Conservation (phyloP, 768 basidiomycete species). For the Lactarius deliciosus region DNA sequence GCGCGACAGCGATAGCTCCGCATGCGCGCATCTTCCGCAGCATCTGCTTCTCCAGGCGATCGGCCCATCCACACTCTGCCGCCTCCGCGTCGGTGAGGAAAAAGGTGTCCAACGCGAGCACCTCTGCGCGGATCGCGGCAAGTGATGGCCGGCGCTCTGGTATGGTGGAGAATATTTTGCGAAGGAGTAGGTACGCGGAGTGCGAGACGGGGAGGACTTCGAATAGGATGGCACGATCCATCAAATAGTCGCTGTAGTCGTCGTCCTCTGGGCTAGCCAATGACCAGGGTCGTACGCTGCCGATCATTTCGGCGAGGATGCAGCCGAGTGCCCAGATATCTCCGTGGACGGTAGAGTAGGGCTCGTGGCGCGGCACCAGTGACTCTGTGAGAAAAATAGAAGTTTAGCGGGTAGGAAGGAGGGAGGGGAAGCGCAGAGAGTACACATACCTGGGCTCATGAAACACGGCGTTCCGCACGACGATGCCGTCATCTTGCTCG, state of each 20-base stretch:
- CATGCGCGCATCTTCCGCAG: background rate
- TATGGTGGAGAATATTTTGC: conserved; percentile 63
- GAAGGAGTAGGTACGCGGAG: conserved; percentile 46
- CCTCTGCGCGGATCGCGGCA: conserved; percentile 53
- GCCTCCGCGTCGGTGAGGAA: conserved; percentile 52
- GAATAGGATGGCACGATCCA: conserved; percentile 3
- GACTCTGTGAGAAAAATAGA: background rate
- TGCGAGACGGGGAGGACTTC: conserved; percentile 34
- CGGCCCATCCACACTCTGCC: background rate
- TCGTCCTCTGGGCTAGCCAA: conserved; percentile 3
- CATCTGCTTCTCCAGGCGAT: background rate
- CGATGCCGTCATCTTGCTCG: background rate
- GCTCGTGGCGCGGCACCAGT: background rate
- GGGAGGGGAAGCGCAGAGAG: background rate
- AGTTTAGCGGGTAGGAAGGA: background rate
- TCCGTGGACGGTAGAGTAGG: background rate
- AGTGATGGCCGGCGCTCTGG: conserved; percentile 61
- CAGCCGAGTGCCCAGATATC: conserved; percentile 18
- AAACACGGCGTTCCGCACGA: conserved; percentile 7
- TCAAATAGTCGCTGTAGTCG: conserved; percentile 3
- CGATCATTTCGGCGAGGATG: conserved; percentile 18
- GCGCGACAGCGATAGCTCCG: background rate
- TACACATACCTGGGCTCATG: conserved; percentile 13
- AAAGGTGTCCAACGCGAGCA: conserved; percentile 59
- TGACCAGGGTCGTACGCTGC: background rate